Conservation (phyloP, 345 rosid species). For the Cardiospermum halicacabum region DNA sequence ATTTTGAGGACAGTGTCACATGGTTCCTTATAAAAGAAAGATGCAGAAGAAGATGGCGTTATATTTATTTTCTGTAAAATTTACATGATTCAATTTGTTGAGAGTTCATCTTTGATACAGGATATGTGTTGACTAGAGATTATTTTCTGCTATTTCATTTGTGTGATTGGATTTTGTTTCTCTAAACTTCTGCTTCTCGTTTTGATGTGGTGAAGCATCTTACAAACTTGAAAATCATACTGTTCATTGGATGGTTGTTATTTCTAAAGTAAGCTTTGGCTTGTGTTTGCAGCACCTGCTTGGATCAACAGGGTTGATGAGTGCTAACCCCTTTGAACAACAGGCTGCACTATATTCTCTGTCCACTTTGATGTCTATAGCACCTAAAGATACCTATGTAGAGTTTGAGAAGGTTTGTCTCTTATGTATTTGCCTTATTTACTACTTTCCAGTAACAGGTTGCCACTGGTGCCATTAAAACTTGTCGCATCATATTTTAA, state of each 20-base stretch:
- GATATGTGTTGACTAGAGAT: not conserved
- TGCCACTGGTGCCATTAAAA: not conserved
- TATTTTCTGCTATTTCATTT: not conserved
- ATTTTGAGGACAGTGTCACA: too few relatives aligned
- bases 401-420: constrained; percentile 70
- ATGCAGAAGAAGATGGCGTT: not conserved
- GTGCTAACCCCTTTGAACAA: constrained; percentile 56
- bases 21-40: not conserved
- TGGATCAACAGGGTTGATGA: constrained; percentile 81
- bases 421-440: not conserved
- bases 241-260: not conserved
- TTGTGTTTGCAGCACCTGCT: constrained; percentile 47
- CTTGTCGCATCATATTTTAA: constrained; percentile 15
- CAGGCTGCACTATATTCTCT: constrained; percentile 65
- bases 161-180: not conserved
- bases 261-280: not conserved
- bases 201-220: not conserved
- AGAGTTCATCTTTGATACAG: not conserved
- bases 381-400: constrained; percentile 59
- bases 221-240: not conserved
- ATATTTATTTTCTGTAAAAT: not conserved
- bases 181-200: not conserved
- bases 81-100: not conserved
- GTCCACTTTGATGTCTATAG: constrained; percentile 74
- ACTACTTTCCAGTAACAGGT: not conserved